phyloP scores from a whole-genome alignment of 75 land plant species.

The Azolla pinnata region DNA sequence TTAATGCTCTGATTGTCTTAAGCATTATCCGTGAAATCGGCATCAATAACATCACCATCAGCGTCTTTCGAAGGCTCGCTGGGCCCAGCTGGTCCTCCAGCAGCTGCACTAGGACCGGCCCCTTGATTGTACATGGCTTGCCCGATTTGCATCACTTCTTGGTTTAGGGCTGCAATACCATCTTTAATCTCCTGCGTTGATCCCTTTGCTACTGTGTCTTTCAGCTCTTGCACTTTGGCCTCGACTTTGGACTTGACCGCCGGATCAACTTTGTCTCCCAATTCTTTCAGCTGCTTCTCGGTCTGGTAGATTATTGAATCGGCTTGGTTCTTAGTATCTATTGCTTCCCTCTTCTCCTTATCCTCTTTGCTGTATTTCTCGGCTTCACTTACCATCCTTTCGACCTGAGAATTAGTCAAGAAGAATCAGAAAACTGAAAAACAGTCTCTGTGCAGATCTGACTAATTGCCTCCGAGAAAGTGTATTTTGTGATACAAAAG shows the following conservation, averaged over 20 bases:
- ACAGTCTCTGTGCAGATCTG: not conserved
- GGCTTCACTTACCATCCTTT: constrained; percentile 80
- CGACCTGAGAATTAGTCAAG: constrained; percentile 39
- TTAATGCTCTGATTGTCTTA: too few species aligned
- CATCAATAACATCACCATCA: constrained; percentile 81
- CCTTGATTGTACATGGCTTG: constrained; percentile 71
- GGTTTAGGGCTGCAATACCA: constrained; percentile 67
- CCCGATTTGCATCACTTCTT: constrained; percentile 90
- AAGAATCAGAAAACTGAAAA: not conserved
- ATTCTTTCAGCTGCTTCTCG: constrained; percentile 81
- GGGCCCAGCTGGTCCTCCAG: constrained; percentile 20
- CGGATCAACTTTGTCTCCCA: constrained; percentile 72
- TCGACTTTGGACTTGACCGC: constrained; percentile 78
- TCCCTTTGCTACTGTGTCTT: constrained; percentile 62
- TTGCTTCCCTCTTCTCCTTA: constrained; percentile 83
- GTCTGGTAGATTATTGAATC: constrained; percentile 75
- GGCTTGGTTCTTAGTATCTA: constrained; percentile 86
- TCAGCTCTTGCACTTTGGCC: constrained; percentile 64
- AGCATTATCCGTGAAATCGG: constrained; percentile 77
- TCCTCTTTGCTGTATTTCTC: constrained; percentile 74
- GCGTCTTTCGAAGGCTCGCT: too few species aligned
- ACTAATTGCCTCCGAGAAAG: not conserved
- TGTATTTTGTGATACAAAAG: not conserved
- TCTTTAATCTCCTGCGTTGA: constrained; percentile 64
- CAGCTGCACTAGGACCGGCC: constrained; percentile 15